phyloP scores from a whole-genome alignment of 257 asterid species.

The Fraxinus anomala region DNA sequence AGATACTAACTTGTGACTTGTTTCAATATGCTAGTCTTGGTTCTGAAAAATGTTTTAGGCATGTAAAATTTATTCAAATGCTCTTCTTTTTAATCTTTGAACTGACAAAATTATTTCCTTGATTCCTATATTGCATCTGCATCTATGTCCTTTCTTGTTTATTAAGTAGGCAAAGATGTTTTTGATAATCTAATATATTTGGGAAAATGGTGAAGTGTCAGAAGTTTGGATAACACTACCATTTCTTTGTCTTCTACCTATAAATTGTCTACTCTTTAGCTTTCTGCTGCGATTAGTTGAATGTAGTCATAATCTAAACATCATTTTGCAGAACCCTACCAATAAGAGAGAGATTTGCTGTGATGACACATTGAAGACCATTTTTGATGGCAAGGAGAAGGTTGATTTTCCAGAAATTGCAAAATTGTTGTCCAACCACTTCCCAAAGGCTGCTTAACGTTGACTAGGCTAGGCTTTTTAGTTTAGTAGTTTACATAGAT shows the following conservation, averaged over 20 bases:
- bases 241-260: background rate
- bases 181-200: background rate
- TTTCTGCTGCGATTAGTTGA: background rate
- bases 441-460: slow-evolving; percentile 44
- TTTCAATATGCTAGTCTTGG: background rate
- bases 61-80: background rate
- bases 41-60: background rate
- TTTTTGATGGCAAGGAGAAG: slow-evolving; percentile 59
- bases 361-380: slow-evolving; percentile 61
- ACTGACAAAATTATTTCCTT: background rate
- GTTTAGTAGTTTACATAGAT: slow-evolving; percentile 1
- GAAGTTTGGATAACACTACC: background rate
- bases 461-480: slow-evolving; percentile 2
- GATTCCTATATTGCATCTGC: background rate
- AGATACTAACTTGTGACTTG: background rate
- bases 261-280: background rate
- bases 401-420: slow-evolving; percentile 55
- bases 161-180: background rate
- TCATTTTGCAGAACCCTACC: slow-evolving; percentile 51
- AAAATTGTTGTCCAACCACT: slow-evolving; percentile 51
- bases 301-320: background rate
- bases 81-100: background rate
- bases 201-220: background rate
- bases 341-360: slow-evolving; percentile 64
- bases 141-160: background rate